phyloP scores from a whole-genome alignment of 2,329 filamentous ascomycete species.

The Calycina herbarum region DNA sequence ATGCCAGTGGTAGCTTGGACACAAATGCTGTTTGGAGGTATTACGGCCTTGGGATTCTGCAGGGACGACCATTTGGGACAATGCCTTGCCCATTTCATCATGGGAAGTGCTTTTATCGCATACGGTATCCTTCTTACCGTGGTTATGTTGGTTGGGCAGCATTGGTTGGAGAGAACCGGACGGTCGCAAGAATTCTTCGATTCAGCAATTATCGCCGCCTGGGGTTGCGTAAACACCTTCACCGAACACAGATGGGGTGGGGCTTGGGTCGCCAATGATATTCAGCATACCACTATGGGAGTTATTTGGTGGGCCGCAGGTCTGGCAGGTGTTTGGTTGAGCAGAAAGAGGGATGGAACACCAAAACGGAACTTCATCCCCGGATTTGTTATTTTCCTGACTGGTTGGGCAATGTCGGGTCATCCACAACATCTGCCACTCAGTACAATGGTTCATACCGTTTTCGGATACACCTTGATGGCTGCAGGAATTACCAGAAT shows the following conservation, averaged over 20 bases:
- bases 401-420: slow-evolving; percentile 92
- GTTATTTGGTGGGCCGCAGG: slow-evolving; percentile 97
- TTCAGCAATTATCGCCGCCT: slow-evolving; percentile 83
- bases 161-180: slow-evolving; percentile 78
- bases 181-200: slow-evolving; percentile 97
- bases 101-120: slow-evolving; percentile 94
- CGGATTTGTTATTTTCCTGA: slow-evolving; percentile 85
- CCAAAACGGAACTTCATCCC: slow-evolving; percentile 94
- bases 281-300: slow-evolving; percentile 99
- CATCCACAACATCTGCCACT: slow-evolving; percentile 83
- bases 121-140: slow-evolving; percentile 89
- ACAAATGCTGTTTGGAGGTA: slow-evolving; percentile 95
- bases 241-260: slow-evolving; percentile 94
- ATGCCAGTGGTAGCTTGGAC: slow-evolving; percentile 87
- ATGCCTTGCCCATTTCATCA: slow-evolving; percentile 96
- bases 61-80: slow-evolving; percentile 88
- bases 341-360: slow-evolving; percentile 75
- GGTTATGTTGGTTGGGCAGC: slow-evolving; percentile 81
- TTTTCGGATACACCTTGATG: slow-evolving; percentile 97
- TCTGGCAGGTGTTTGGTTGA: slow-evolving; percentile 88
- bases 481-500: slow-evolving; percentile 79
- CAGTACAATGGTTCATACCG: slow-evolving; percentile 81
- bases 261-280: slow-evolving; percentile 87
- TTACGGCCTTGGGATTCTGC: slow-evolving; percentile 89
- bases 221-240: slow-evolving; percentile 98